Evolutionary conservation across 345 rosid genomes (phyloP), one percentile per base, ranked within the genome.

Genomic region (Boechera divaricarpa): DNA sequence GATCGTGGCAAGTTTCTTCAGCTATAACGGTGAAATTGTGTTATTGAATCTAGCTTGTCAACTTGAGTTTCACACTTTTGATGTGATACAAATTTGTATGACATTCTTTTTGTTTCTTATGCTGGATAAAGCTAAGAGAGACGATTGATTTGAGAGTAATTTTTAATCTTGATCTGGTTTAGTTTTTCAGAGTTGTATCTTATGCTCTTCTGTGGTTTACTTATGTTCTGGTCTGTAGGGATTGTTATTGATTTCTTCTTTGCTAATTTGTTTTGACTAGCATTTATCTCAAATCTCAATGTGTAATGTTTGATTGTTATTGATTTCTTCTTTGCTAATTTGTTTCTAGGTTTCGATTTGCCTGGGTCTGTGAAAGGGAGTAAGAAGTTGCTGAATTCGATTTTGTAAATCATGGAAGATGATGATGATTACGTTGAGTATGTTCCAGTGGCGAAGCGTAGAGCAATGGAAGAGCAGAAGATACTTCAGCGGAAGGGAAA

Each of bases 401-500:
- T 21, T 21, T 21, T 21, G 24, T 21, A 21, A 21, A 69, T 12
- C 49, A 85, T 89, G 97, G 98, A 85, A 80, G 97, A 79, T 3
- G 97, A 85, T 1, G 95, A 87, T 71, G 87, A 79, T 55, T 94
- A 86, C 60, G 92, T 79, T 67, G 97, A 94, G 82, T 94, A 88
- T 54, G 86, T 92, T 28, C 93, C 97, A 2, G 94, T 88, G 48
- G 92, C 89, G 1, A 88, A 90, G 82, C 95, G 97, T 26, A 85
- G 97, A 71, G 95, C 91, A 1, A 49, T 90, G 67, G 93, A 88
- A 78, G 93, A 82, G 4, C 91, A 86, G 61, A 89, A 84, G 83
- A 89, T 94, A 41, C 92, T 94, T 32, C 87, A 87, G 70, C 85
- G 98, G 26, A 94, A 89, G 77, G 94, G 93, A 5, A 84, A 87